Evolutionary conservation across 805 yeast species (phyloP).

Genomic region (Wickerhamia fluorescens): DNA sequence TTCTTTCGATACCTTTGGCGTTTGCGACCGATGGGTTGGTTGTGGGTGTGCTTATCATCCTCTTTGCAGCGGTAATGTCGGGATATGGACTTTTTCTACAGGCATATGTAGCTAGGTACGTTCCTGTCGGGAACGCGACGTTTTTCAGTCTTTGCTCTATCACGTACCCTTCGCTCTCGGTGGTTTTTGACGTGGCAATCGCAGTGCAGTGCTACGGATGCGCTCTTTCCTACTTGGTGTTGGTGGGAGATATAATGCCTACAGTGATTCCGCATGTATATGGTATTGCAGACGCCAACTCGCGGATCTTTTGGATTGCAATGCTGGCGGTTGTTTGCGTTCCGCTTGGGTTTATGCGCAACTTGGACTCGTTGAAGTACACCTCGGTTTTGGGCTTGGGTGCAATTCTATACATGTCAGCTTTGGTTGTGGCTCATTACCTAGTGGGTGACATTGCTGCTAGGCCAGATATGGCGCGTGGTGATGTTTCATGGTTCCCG

Average conservation of each 20-base stretch:
- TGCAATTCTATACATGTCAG: slow-evolving; percentile 70
- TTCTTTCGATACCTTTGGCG: slow-evolving; percentile 67
- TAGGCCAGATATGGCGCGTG: slow-evolving; percentile 16
- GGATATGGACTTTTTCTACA: slow-evolving; percentile 63
- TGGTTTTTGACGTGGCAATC: slow-evolving; percentile 59
- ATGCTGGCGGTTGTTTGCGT: slow-evolving; percentile 36
- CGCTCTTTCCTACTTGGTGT: slow-evolving; percentile 58
- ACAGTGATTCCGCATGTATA: slow-evolving; percentile 35
- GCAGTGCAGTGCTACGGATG: slow-evolving; percentile 70
- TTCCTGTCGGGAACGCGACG: slow-evolving; percentile 56
- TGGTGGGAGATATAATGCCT: slow-evolving; percentile 67
- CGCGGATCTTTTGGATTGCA: slow-evolving; percentile 57
- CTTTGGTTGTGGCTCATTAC: slow-evolving; percentile 70
- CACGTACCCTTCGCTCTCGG: slow-evolving; percentile 54
- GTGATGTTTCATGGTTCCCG: slow-evolving; percentile 27
- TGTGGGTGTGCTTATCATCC: slow-evolving; percentile 41
- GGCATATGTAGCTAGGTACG: slow-evolving; percentile 43
- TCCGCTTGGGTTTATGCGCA: slow-evolving; percentile 67
- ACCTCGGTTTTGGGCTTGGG: slow-evolving; percentile 78
- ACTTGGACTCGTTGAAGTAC: slow-evolving; percentile 75
- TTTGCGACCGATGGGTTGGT: slow-evolving; percentile 43
- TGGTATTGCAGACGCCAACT: slow-evolving; percentile 10
- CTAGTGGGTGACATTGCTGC: slow-evolving; percentile 43
- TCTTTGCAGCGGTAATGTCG: slow-evolving; percentile 59
- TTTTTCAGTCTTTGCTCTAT: slow-evolving; percentile 60